phyloP scores from a whole-genome alignment of 129 eudicot genomes.

The Arctium minus region DNA sequence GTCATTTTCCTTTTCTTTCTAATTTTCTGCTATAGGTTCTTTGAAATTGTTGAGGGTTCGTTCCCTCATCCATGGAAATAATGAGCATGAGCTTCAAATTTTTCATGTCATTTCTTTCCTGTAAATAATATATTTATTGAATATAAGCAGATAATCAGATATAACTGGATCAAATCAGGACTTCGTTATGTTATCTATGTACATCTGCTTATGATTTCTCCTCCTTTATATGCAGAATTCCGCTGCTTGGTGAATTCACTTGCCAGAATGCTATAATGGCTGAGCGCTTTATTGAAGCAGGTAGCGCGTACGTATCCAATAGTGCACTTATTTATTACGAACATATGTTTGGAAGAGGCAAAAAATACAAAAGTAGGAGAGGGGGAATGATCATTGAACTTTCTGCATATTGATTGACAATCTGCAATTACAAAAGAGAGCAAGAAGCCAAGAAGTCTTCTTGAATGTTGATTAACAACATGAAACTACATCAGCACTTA shows the following conservation, averaged over 20 bases:
- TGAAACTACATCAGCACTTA: background rate
- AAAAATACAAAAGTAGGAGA: background rate
- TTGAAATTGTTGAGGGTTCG: background rate
- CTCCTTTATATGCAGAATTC: slow-evolving; percentile 52
- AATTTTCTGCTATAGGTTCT: background rate
- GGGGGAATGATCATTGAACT: background rate
- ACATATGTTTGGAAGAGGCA: background rate
- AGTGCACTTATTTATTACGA: slow-evolving; percentile 16
- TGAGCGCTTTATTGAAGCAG: slow-evolving; percentile 99
- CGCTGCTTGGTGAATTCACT: slow-evolving; percentile 91
- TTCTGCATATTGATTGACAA: background rate
- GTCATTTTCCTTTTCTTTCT: background rate
- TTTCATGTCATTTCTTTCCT: background rate
- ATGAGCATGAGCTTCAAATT: background rate
- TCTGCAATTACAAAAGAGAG: background rate
- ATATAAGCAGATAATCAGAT: background rate
- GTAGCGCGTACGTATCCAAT: slow-evolving; percentile 99
- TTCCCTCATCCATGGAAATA: background rate
- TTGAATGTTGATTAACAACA: slow-evolving; percentile 5
- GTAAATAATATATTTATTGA: background rate
- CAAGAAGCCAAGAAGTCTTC: background rate
- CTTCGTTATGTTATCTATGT: background rate
- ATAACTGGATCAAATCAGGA: background rate
- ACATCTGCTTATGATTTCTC: slow-evolving; percentile 2
- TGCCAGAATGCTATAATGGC: slow-evolving; percentile 98